Evolutionary conservation across 1,139 yeast genomes (phyloP).

Genomic region (Yamadazyma atlantica): DNA sequence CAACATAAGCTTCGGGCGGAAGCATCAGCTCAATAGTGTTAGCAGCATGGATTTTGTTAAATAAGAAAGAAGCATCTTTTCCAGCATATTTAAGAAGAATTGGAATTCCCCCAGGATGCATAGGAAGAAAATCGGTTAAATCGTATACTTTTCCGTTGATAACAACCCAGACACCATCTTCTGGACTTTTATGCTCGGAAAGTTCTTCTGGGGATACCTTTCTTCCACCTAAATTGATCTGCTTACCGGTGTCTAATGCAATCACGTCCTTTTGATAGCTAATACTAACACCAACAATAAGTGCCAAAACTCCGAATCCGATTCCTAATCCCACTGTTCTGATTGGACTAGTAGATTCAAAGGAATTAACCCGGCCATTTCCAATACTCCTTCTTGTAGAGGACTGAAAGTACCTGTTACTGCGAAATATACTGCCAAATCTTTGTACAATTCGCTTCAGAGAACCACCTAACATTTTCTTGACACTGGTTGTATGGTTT

Average conservation of each 20-base stretch:
- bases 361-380: too few relatives aligned
- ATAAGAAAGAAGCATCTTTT: conserved; percentile 20
- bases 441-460: too few relatives aligned
- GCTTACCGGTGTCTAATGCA: not conserved
- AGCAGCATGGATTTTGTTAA: conserved; percentile 18
- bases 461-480: too few relatives aligned
- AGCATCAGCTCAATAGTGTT: conserved; percentile 18
- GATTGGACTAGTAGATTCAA: too few relatives aligned
- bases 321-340: not conserved
- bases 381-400: too few relatives aligned
- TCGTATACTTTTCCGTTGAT: conserved; percentile 28
- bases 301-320: not conserved
- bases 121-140: conserved; percentile 21
- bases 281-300: not conserved
- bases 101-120: conserved; percentile 27
- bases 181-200: conserved; percentile 12
- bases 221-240: not conserved
- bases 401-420: too few relatives aligned
- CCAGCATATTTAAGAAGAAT: conserved; percentile 27
- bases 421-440: too few relatives aligned
- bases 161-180: conserved; percentile 24
- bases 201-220: conserved; percentile 13
- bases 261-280: not conserved
- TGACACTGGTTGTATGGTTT: too few relatives aligned
- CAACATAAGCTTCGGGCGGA: conserved; percentile 11